A percentile compares a stretch with the other conserved stretches of the same genome.
phyloP scores from a whole-genome alignment of 163 green algal genomes.

The Scenedesmus sp. region DNA sequence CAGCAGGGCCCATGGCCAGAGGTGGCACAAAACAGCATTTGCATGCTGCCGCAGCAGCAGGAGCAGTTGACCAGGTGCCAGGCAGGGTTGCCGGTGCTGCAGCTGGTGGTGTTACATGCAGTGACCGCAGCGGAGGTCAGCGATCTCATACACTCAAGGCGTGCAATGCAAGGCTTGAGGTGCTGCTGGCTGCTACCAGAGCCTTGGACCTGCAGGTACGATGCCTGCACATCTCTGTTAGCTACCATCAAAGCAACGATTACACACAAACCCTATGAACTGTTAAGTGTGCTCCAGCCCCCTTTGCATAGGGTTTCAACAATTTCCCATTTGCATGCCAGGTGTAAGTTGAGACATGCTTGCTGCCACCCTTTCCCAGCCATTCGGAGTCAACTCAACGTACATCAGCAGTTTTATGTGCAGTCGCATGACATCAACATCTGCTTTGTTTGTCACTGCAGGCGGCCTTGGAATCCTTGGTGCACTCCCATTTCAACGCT shows the following conservation, averaged over 20 bases:
- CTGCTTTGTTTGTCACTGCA: background rate
- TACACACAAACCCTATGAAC: no score
- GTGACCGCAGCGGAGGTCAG: background rate
- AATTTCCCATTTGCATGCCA: no score
- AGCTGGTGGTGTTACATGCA: background rate
- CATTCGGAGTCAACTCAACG: no score
- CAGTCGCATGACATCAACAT: background rate
- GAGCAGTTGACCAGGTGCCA: background rate
- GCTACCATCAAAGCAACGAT: no score
- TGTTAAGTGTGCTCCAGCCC: no score
- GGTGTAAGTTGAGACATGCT: no score
- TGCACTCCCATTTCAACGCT: background rate
- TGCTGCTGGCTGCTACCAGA: background rate
- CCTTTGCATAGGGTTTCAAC: no score
- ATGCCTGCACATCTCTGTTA: background rate
- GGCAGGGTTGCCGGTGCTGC: background rate
- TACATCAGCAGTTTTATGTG: no score
- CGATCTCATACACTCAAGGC: background rate
- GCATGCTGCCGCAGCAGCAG: background rate
- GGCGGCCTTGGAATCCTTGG: background rate
- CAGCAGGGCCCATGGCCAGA: background rate
- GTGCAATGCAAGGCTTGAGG: conserved; percentile 15
- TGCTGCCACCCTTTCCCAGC: no score
- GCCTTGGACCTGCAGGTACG: conserved; percentile 13
- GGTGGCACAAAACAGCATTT: background rate